These are phyloP conservation scores for Xylariomycetidae sp. DNA, from an alignment of 2,329 filamentous ascomycete genomes.

Conservation along the genomic window DNA sequence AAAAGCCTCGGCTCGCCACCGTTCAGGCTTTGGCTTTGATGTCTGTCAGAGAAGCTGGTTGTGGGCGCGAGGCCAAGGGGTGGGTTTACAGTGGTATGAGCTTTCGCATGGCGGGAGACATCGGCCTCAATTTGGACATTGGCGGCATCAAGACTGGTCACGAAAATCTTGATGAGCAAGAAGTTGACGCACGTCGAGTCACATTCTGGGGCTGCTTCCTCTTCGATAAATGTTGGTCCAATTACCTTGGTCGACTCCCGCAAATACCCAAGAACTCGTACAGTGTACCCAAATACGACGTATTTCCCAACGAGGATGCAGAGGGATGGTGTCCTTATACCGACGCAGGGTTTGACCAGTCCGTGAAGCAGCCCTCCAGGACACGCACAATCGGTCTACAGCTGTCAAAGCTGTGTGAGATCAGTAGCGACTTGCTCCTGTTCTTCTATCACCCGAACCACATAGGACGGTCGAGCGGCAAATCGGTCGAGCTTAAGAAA, in stretches of 20 bases:
- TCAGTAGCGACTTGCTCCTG: conserved; percentile 82
- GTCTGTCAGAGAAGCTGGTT: conserved; percentile 94
- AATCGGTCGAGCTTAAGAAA: conserved; percentile 83
- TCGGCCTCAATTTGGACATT: conserved; percentile 84
- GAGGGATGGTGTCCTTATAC: conserved; percentile 85
- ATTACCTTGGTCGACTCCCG: conserved; percentile 87
- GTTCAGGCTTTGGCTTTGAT: conserved; percentile 92
- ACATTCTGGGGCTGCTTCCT: conserved; percentile 98
- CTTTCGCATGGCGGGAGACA: conserved; percentile 93
- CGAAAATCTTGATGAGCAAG: conserved; percentile 65
- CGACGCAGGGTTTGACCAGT: conserved; percentile 71
- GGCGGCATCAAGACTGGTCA: conserved; percentile 57
- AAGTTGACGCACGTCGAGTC: conserved; percentile 82
- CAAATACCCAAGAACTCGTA: conserved; percentile 77
- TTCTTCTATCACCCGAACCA: conserved; percentile 86
- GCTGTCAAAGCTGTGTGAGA: conserved; percentile 80
- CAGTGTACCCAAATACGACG: conserved; percentile 83
- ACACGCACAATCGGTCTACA: conserved; percentile 80
- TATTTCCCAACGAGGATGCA: conserved; percentile 84
- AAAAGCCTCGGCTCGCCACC: conserved; percentile 80
- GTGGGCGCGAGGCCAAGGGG: conserved; percentile 87
- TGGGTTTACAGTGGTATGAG: conserved; percentile 99
- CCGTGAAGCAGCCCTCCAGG: conserved; percentile 72
- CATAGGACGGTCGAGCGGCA: conserved; percentile 61
- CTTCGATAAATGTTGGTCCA: conserved; percentile 99